Evolutionary conservation across 257 asterid genomes (phyloP).

Genomic region (Coffea eugenioides): DNA sequence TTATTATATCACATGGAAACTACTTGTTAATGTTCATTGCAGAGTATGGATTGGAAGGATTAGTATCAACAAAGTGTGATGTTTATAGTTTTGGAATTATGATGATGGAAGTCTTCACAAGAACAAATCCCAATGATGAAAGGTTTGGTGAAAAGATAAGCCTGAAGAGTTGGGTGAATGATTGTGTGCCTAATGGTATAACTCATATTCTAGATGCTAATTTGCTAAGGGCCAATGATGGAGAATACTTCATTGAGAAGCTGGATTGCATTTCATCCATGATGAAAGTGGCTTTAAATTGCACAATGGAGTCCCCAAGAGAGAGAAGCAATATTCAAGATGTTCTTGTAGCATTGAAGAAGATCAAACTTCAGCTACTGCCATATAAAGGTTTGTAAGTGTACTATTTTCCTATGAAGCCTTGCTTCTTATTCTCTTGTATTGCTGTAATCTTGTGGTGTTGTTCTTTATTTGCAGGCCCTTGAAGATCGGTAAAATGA

Average conservation of each 20-base stretch:
- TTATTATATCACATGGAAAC: neutral
- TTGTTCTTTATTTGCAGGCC: too few relatives aligned
- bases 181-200: neutral
- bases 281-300: neutral
- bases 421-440: too few relatives aligned
- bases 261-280: neutral
- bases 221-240: neutral
- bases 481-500: too few relatives aligned
- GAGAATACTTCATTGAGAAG: neutral
- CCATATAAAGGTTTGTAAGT: neutral
- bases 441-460: too few relatives aligned
- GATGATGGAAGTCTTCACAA: conserved; percentile 7
- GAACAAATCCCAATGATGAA: neutral
- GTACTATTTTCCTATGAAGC: too few relatives aligned
- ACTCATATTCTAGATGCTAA: neutral
- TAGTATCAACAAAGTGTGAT: neutral
- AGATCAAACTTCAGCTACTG: neutral
- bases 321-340: neutral
- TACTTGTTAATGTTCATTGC: neutral
- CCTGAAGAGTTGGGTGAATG: neutral
- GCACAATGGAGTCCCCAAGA: neutral
- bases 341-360: neutral
- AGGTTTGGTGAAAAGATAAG: neutral
- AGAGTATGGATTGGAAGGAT: conserved; percentile 4
- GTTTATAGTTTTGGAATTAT: conserved; percentile 9